Evolutionary conservation across 176 grass and related monocot species (phyloP).

Genomic region (Oryza nivara): DNA sequence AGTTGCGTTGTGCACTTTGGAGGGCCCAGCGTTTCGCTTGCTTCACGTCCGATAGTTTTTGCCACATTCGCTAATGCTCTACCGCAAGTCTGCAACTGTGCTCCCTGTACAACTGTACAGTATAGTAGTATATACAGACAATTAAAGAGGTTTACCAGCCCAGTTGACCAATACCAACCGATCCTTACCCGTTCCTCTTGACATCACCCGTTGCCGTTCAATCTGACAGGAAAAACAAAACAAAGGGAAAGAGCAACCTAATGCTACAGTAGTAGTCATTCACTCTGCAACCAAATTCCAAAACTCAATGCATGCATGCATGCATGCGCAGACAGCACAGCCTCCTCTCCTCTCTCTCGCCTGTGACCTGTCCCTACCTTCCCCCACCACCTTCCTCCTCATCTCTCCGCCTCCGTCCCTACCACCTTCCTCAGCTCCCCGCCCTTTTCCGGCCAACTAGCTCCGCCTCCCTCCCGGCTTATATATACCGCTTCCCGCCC

Average conservation of each 20-base stretch:
- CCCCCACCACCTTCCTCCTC: conserved; percentile 27
- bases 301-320: not conserved
- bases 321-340: not conserved
- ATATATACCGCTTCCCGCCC: conserved; percentile 46
- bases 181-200: not conserved
- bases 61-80: not conserved
- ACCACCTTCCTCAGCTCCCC: conserved; percentile 38
- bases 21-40: not conserved
- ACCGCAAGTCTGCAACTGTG: not conserved
- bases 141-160: conserved; percentile 11
- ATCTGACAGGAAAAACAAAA: conserved; percentile 5
- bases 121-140: not conserved
- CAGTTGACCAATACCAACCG: not conserved
- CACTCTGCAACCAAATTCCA: not conserved
- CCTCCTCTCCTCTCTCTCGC: not conserved
- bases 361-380: conserved; percentile 37
- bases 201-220: conserved; percentile 1
- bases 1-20: not conserved
- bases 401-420: conserved; percentile 8
- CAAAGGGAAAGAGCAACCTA: not conserved
- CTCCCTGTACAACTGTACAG: not conserved
- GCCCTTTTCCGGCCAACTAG: conserved; percentile 21
- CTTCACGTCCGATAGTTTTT: not conserved
- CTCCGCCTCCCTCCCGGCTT: conserved; percentile 36
- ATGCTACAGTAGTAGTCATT: not conserved